Percentiles rank a stretch among this genome's conserved stretches.
These are phyloP conservation scores for Allomyces arbusculus DNA, from an alignment of 192 early-diverging fungal species.

Conservation along the genomic window DNA sequence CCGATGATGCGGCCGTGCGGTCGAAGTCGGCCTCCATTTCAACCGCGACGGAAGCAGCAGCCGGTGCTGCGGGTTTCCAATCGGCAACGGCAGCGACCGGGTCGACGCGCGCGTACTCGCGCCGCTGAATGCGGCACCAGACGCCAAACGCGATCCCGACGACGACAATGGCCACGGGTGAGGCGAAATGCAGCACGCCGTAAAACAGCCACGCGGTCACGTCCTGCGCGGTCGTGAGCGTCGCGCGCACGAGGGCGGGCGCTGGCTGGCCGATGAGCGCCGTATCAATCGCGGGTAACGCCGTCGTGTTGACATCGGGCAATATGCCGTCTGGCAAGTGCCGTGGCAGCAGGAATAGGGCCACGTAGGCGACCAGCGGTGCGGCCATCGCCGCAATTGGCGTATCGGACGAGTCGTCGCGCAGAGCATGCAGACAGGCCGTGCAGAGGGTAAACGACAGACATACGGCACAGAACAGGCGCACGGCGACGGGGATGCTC, in stretches of 20 bases:
- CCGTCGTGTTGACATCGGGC: not conserved
- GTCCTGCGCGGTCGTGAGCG: slow-evolving; percentile 14
- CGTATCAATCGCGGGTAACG: not conserved
- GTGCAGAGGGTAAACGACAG: too few species aligned
- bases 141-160: slow-evolving; percentile 24
- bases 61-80: slow-evolving; percentile 37
- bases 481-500: too few species aligned
- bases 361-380: not conserved
- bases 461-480: too few species aligned
- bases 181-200: slow-evolving; percentile 44
- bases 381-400: too few species aligned
- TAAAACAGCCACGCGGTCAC: slow-evolving; percentile 48
- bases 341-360: not conserved
- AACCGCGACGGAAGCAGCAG: slow-evolving; percentile 31
- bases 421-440: too few species aligned
- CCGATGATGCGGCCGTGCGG: not conserved
- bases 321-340: not conserved
- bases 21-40: not conserved
- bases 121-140: slow-evolving; percentile 27
- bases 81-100: slow-evolving; percentile 47
- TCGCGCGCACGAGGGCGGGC: not conserved
- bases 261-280: not conserved
- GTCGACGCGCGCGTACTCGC: slow-evolving; percentile 45
- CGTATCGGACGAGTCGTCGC: too few species aligned
- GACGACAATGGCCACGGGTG: slow-evolving; percentile 33